These are phyloP conservation scores for Alloascoidea hylecoeti DNA, from an alignment of 805 yeast genomes.

Conservation along the genomic window DNA sequence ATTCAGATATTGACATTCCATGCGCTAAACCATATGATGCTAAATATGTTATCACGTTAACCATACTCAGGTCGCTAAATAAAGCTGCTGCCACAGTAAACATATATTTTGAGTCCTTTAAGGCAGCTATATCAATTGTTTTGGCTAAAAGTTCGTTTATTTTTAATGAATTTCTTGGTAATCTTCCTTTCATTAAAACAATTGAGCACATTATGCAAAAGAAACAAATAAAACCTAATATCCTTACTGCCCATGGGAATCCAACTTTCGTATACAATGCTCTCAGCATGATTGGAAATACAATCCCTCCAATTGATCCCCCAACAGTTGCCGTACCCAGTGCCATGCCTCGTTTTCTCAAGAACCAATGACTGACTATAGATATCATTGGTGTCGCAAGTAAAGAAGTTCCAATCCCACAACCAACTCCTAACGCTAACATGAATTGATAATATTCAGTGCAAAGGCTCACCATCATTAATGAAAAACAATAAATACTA, in stretches of 20 bases:
- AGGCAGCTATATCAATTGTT: conserved; percentile 23
- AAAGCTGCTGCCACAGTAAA: conserved; percentile 28
- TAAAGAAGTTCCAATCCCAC: conserved; percentile 33
- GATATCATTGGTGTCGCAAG: conserved; percentile 43
- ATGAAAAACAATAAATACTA: conserved; percentile 33
- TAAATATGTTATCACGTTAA: conserved; percentile 32
- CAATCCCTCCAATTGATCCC: conserved; percentile 42
- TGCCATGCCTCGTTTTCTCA: conserved; percentile 41
- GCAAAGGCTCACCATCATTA: conserved; percentile 37
- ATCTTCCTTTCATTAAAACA: conserved; percentile 26
- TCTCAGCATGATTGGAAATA: conserved; percentile 40
- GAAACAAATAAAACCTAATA: conserved; percentile 31
- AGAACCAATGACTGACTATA: conserved; percentile 55
- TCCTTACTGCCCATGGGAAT: conserved; percentile 45
- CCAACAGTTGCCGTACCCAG: conserved; percentile 35
- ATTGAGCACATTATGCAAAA: conserved; percentile 22
- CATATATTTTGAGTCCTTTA: conserved; percentile 28
- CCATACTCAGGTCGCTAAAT: conserved; percentile 29
- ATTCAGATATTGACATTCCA: conserved; percentile 24
- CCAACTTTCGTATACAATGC: conserved; percentile 35
- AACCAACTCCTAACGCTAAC: conserved; percentile 34
- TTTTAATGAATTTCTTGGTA: conserved; percentile 15
- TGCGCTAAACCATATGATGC: conserved; percentile 36
- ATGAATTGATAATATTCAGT: conserved; percentile 41
- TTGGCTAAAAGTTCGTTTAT: conserved; percentile 12